Evolutionary conservation across 2,329 filamentous ascomycete genomes (phyloP), one percentile per base, ranked within the genome.

Genomic region (Pseudocercospora cruenta): DNA sequence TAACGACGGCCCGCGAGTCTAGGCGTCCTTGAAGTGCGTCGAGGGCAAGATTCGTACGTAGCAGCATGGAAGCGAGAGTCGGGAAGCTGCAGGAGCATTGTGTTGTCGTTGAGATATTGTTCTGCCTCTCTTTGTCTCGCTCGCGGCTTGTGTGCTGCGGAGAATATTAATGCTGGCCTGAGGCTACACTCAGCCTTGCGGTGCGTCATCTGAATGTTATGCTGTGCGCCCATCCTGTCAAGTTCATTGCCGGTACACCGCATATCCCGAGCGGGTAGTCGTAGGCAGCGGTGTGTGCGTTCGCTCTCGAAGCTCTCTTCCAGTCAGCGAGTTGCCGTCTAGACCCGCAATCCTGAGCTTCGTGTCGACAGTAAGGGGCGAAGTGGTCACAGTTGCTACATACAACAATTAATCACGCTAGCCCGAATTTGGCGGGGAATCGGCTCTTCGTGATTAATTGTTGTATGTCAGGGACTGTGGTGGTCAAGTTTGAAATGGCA

Each of bases 291-390:
- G 39, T 43, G 39, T 43, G 39, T 53, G 47, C 47, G 47, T 14
- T 26, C 47, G 47, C 47, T 22, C 47, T 53, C 24, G 47, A 26
- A 51, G 36, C 36, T 16, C 36, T 39, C 33, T 39, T 16, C 36
- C 36, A 39, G 36, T 9, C 36, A 39, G 39, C 39, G 39, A 43
- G 16, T 26, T 26, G 60, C 45, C 49, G 60, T 53, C 47, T 6
- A 58, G 62, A 63, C 62, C 62, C 62, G 62, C 62, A 63, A 63
- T 63, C 62, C 62, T 26, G 36, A 28, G 53, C 53, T 36, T 58
- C 39, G 43, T 43, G 61, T 51, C 53, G 21, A 36, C 49, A 51
- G 62, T 63, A 63, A 63, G 62, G 62, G 62, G 61, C 61, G 39
- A 6, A 51, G 36, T 19, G 3, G 39, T 53, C 36, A 39, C n/a